A percentile compares a stretch with the other conserved stretches of the same genome.
Evolutionary conservation across 2,329 filamentous ascomycete genomes (phyloP).

Genomic region (Ceratocystis eucalypticola): DNA sequence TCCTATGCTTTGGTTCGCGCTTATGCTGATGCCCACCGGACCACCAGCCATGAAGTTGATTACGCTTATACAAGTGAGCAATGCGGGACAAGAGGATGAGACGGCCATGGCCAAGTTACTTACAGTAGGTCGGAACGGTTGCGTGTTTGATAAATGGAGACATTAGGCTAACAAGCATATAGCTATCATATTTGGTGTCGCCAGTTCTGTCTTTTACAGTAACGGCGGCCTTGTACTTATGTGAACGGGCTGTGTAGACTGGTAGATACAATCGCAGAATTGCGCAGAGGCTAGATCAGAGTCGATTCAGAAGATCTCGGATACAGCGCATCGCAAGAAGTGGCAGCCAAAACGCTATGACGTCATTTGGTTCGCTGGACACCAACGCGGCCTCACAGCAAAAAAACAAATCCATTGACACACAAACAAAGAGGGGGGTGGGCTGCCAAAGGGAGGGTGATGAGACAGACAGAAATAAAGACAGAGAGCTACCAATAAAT

Average conservation of each 20-base stretch:
- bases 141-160: neutral
- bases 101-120: conserved; percentile 33
- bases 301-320: neutral
- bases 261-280: neutral
- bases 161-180: neutral
- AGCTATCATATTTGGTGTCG: conserved; percentile 5
- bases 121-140: conserved; percentile 26
- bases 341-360: neutral
- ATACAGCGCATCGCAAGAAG: neutral
- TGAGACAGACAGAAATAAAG: neutral
- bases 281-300: neutral
- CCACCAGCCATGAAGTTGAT: conserved; percentile 37
- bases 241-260: neutral
- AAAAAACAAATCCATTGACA: neutral
- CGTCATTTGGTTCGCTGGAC: neutral
- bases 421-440: neutral
- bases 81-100: conserved; percentile 29
- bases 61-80: conserved; percentile 33
- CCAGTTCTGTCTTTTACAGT: conserved; percentile 5
- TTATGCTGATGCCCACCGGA: conserved; percentile 37
- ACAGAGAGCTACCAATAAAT: neutral
- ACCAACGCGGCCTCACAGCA: neutral
- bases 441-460: neutral
- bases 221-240: neutral
- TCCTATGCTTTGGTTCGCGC: conserved; percentile 51